A percentile compares a stretch with the other conserved stretches of the same genome.
Evolutionary conservation across 345 rosid species (phyloP).

Genomic region (Lenwebbia sp.): DNA sequence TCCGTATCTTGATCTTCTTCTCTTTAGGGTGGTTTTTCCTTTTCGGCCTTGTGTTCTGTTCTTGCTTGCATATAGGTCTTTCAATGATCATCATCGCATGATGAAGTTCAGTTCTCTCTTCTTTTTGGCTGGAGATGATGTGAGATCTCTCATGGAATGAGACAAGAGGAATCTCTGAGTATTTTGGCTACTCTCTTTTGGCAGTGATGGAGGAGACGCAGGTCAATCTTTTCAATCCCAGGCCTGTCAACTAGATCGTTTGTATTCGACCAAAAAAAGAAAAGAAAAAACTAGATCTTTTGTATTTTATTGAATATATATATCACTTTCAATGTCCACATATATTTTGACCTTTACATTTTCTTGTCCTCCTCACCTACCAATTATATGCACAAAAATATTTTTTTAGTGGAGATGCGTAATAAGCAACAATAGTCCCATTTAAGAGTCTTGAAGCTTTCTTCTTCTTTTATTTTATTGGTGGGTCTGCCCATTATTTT

Average conservation of each 20-base stretch:
- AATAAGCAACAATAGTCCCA: background rate
- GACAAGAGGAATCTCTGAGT: background rate
- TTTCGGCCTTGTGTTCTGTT: background rate
- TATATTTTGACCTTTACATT: conserved; percentile 11
- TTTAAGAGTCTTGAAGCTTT: background rate
- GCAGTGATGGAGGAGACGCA: conserved; percentile 24
- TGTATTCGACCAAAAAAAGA: background rate
- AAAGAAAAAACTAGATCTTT: conserved; percentile 7
- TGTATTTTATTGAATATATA: too few species aligned
- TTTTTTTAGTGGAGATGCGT: background rate
- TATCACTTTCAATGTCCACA: too few species aligned
- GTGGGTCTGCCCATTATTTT: background rate
- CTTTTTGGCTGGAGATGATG: conserved; percentile 7
- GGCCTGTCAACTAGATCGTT: conserved; percentile 41
- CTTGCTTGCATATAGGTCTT: background rate
- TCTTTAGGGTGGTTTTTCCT: background rate
- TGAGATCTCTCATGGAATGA: background rate
- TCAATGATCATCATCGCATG: background rate
- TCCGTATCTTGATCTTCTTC: background rate
- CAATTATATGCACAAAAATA: background rate
- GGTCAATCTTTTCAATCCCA: conserved; percentile 48
- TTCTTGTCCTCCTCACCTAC: conserved; percentile 32
- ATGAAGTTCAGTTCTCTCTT: background rate
- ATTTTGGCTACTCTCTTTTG: background rate
- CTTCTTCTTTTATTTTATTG: background rate